These are phyloP conservation scores for Nakazawaea holstii DNA, from an alignment of 805 yeast species.

Conservation along the genomic window DNA sequence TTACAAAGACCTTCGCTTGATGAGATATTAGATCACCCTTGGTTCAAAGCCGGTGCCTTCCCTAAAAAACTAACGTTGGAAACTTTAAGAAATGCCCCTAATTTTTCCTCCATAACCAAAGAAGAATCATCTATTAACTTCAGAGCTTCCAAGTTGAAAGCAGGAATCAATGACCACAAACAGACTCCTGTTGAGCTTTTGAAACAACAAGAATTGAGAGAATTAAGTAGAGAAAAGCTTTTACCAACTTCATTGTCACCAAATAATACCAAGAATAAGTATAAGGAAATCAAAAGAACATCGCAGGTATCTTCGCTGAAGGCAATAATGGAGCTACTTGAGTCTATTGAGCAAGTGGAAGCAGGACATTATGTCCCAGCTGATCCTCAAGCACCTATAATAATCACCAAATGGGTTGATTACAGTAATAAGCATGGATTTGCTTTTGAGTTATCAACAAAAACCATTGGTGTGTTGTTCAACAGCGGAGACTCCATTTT, in stretches of 20 bases:
- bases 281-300: conserved; percentile 53
- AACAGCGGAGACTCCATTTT: conserved; percentile 81
- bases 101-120: conserved; percentile 44
- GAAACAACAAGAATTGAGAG: conserved; percentile 55
- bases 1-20: conserved; percentile 73
- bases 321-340: conserved; percentile 10
- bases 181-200: conserved; percentile 68
- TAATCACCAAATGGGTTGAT: conserved; percentile 96
- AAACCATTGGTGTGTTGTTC: conserved; percentile 86
- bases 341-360: conserved; percentile 9
- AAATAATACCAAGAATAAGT: conserved; percentile 82
- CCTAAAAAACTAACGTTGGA: conserved; percentile 64
- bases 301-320: conserved; percentile 22
- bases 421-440: conserved; percentile 94
- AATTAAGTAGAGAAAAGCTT: conserved; percentile 61
- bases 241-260: conserved; percentile 91
- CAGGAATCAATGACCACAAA: conserved; percentile 44
- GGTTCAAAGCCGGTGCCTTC: conserved; percentile 79
- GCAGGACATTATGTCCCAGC: conserved; percentile 3
- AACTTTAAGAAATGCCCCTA: conserved; percentile 60
- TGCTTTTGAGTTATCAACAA: conserved; percentile 86
- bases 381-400: conserved; percentile 50
- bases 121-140: conserved; percentile 66
- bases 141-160: conserved; percentile 54
- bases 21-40: conserved; percentile 73